phyloP scores from a whole-genome alignment of 345 rosid genomes.

The Laguncularia racemosa region DNA sequence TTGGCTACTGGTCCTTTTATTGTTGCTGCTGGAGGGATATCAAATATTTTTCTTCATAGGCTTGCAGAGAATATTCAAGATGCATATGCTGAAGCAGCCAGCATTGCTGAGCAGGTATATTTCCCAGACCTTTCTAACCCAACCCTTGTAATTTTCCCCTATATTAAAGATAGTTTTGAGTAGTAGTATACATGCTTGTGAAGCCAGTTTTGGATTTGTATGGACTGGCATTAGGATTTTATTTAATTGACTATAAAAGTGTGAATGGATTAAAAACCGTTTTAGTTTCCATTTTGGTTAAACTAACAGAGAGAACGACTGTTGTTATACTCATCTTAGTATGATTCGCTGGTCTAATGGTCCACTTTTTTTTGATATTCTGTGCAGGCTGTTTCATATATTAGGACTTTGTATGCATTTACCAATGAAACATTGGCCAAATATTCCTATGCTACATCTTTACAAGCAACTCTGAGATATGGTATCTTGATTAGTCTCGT shows the following conservation, averaged over 20 bases:
- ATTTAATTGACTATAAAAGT: no score
- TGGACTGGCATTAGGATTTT: no score
- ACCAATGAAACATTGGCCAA: slow-evolving; percentile 97
- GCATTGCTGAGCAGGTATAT: slow-evolving; percentile 92
- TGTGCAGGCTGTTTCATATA: slow-evolving; percentile 86
- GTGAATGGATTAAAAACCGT: no score
- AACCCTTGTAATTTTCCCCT: no score
- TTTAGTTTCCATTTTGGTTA: no score
- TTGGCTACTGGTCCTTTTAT: slow-evolving; percentile 97
- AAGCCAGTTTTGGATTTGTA: no score
- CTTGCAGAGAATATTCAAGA: slow-evolving; percentile 99
- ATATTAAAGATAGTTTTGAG: no score
- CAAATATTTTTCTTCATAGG: slow-evolving; percentile 95
- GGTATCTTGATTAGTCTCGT: slow-evolving; percentile 93
- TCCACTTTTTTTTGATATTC: neutral
- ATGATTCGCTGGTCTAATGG: no score
- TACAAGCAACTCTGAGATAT: slow-evolving; percentile 94
- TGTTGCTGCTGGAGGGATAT: slow-evolving; percentile 99
- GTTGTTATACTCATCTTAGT: no score
- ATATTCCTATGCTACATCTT: slow-evolving; percentile 92
- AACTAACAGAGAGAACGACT: no score
- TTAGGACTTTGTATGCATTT: slow-evolving; percentile 90
- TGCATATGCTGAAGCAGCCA: slow-evolving; percentile 99
- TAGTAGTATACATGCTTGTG: no score
- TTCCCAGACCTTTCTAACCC: slow-evolving; percentile 3